Evolutionary conservation across 2,329 filamentous ascomycete genomes (phyloP), one percentile per base, ranked within the genome.

Genomic region (Alternaria incomplexa): DNA sequence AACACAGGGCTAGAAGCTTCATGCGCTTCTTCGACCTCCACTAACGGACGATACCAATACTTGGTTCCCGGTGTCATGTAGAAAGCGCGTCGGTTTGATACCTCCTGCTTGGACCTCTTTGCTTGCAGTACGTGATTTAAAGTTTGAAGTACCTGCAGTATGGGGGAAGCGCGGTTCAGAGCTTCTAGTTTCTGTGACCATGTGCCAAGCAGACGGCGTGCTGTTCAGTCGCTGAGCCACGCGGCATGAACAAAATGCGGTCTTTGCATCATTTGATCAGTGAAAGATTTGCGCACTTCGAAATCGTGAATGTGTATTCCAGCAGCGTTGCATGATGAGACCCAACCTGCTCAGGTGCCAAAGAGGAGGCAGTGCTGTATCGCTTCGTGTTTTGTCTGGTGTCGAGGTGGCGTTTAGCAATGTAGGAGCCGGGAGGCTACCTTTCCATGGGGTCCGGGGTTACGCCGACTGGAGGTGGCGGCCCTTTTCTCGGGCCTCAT

Each of bases 91-190:
- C 28, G 48, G 48, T 40, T 52, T 36, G 48, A 36, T 20, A 10
- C 17, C 28, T 52, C 13, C 28, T 52, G 48, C 48, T 36, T 52
- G 22, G 48, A 17, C 48, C 48, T 23, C 12, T 22, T 51, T 17
- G 48, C 28, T 23, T 36, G 48, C 12, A n/a, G 12, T 51, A 32
- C 48, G 28, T 20, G 17, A 51, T 51, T 51, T 32, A 22, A n/a
- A 51, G 26, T 51, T 51, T 51, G 47, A 32, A 13, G 48, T 51
- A 51, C 48, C 48, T 51, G 48, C 48, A 51, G 48, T 32, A 52
- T 52, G 30, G 10, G 20, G 20, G 48, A 25, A 40, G 48, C 6
- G 30, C 20, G 20, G 20, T 36, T 52, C 30, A 40, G 28, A 36
- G 20, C 30, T 40, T 52, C 30, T 52, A 52, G 48, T 28, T 36